phyloP scores from a whole-genome alignment of 768 basidiomycete genomes.

The Sarcodon sp. region DNA sequence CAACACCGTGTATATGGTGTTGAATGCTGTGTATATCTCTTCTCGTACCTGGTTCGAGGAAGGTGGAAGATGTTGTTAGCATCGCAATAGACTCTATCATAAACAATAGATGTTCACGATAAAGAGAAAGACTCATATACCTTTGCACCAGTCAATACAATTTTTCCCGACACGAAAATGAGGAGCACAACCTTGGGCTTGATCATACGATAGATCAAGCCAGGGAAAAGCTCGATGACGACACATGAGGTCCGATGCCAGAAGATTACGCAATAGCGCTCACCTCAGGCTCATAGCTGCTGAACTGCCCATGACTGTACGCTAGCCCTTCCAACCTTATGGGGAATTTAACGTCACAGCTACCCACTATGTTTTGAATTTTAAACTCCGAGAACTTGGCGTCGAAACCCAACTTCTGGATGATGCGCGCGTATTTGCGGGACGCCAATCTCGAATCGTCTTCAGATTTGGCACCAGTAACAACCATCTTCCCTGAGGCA shows the following conservation, averaged over 20 bases:
- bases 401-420: slow-evolving; percentile 98
- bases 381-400: slow-evolving; percentile 99
- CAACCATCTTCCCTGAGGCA: slow-evolving; percentile 99
- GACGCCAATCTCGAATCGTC: slow-evolving; percentile 95
- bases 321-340: slow-evolving; percentile 96
- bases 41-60: slow-evolving; percentile 70
- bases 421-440: slow-evolving; percentile 97
- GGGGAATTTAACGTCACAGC: slow-evolving; percentile 98
- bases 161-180: slow-evolving; percentile 99
- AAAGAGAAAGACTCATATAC: slow-evolving; percentile 29
- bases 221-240: slow-evolving; percentile 79
- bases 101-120: slow-evolving; percentile 7
- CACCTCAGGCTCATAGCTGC: slow-evolving; percentile 96
- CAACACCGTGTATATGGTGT: slow-evolving; percentile 97
- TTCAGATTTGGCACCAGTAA: slow-evolving; percentile 98
- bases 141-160: slow-evolving; percentile 98
- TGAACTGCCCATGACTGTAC: slow-evolving; percentile 96
- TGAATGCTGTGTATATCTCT: slow-evolving; percentile 99
- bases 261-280: slow-evolving; percentile 12
- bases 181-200: slow-evolving; percentile 98
- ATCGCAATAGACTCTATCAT: neutral
- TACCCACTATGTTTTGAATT: slow-evolving; percentile 98
- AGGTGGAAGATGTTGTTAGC: slow-evolving; percentile 23
- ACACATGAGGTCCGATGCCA: neutral
- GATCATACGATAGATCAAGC: slow-evolving; percentile 98